These are phyloP conservation scores for Pichia thaimueangensis DNA, from an alignment of 805 yeast species.

Conservation along the genomic window DNA sequence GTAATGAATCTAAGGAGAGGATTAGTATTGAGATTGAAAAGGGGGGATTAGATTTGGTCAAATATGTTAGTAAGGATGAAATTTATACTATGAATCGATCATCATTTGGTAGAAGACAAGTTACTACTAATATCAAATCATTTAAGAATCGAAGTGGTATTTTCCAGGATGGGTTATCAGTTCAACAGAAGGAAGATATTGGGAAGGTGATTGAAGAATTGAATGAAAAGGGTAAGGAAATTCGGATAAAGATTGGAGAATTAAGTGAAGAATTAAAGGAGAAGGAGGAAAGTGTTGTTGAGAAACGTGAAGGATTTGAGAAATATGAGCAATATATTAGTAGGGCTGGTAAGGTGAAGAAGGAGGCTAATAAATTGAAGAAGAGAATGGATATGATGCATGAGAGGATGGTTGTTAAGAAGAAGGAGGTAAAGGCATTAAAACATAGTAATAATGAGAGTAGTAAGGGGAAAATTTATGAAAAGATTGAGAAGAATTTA, in stretches of 20 bases:
- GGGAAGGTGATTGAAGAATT: conserved; percentile 14
- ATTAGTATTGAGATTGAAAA: conserved; percentile 35
- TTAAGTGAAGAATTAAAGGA: not conserved
- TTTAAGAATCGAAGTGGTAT: conserved; percentile 24
- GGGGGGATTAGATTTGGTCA: conserved; percentile 39
- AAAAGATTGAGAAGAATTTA: not conserved
- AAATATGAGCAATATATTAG: conserved; percentile 3
- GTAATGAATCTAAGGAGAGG: conserved; percentile 31
- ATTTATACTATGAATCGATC: conserved; percentile 50
- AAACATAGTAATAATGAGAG: not conserved
- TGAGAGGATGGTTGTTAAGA: not conserved
- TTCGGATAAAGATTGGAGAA: not conserved
- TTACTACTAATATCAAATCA: conserved; percentile 37
- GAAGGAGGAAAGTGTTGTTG: not conserved
- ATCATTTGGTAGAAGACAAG: conserved; percentile 54
- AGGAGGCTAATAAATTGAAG: not conserved
- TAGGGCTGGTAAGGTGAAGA: not conserved
- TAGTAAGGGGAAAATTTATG: not conserved
- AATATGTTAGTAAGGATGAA: conserved; percentile 55
- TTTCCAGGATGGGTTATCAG: conserved; percentile 29
- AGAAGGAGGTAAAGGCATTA: conserved; percentile 3
- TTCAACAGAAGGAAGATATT: conserved; percentile 21
- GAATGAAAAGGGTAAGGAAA: conserved; percentile 3
- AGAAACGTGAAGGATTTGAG: not conserved
- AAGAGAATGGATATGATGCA: conserved; percentile 1